phyloP scores from a whole-genome alignment of 345 rosid genomes.

The Gossypium australe region DNA sequence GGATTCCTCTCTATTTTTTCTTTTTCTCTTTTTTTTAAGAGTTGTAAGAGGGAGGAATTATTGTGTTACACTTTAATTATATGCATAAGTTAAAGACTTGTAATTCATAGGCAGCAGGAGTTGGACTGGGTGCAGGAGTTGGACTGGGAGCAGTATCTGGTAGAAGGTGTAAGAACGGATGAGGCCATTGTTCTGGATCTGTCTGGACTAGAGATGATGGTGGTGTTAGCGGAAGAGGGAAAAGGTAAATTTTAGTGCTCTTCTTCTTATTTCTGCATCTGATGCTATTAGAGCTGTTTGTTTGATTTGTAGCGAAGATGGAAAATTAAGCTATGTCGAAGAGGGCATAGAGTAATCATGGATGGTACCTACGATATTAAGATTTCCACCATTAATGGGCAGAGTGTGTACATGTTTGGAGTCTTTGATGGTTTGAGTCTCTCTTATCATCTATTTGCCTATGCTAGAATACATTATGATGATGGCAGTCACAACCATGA shows the following conservation, averaged over 20 bases:
- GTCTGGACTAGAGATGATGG: slow-evolving; percentile 46
- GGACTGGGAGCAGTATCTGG: too few species aligned
- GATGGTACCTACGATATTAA: slow-evolving; percentile 87
- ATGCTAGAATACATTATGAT: not conserved
- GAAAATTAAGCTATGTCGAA: slow-evolving; percentile 86
- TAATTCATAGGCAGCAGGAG: too few species aligned
- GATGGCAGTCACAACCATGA: not conserved
- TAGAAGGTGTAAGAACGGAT: slow-evolving; percentile 32
- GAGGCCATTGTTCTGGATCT: slow-evolving; percentile 32
- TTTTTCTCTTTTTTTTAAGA: not conserved
- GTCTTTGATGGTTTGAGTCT: slow-evolving; percentile 84
- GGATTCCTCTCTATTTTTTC: not conserved
- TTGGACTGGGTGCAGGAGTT: too few species aligned
- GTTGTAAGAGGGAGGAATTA: too few species aligned
- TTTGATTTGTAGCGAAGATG: slow-evolving; percentile 60
- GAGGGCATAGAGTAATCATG: slow-evolving; percentile 95
- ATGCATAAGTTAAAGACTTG: too few species aligned
- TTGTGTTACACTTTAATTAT: too few species aligned
- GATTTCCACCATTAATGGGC: slow-evolving; percentile 61
- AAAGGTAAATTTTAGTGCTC: slow-evolving; percentile 46
- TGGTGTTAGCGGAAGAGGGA: slow-evolving; percentile 78
- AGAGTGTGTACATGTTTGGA: slow-evolving; percentile 86
- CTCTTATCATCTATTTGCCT: slow-evolving; percentile 15
- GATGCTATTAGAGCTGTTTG: not conserved
- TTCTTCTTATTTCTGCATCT: too few species aligned